These are phyloP conservation scores for Exophiala xenobiotica DNA, from an alignment of 2,329 filamentous ascomycete species.

Conservation along the genomic window DNA sequence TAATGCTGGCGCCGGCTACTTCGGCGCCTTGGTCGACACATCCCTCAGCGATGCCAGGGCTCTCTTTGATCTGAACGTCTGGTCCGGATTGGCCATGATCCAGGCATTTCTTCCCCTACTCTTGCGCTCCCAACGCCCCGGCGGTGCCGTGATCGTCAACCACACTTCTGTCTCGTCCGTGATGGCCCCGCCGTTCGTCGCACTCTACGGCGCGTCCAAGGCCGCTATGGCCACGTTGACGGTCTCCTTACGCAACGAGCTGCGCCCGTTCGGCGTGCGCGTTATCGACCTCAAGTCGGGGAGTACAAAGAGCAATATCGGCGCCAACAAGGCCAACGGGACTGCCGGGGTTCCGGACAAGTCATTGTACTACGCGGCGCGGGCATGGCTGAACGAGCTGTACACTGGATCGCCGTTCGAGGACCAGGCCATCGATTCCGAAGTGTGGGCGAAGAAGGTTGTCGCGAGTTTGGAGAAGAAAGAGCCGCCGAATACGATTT, in stretches of 20 bases:
- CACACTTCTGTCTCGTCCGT: constrained; percentile 29
- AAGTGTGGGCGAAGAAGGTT: constrained; percentile 55
- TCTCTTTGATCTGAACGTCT: constrained; percentile 46
- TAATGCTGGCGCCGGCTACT: constrained; percentile 42
- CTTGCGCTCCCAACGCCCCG: constrained; percentile 10
- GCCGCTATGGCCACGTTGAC: constrained; percentile 58
- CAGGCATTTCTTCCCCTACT: constrained; percentile 32
- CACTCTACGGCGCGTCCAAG: constrained; percentile 45
- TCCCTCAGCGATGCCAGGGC: constrained; percentile 33
- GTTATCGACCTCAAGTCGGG: constrained; percentile 32
- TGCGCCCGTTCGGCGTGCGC: constrained; percentile 33
- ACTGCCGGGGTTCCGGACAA: constrained; percentile 39
- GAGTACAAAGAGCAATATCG: constrained; percentile 34
- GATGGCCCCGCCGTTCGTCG: constrained; percentile 34
- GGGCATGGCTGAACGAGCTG: constrained; percentile 5
- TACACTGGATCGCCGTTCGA: neutral
- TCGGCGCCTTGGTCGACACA: constrained; percentile 33
- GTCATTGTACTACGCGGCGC: constrained; percentile 56
- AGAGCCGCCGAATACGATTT: constrained; percentile 28
- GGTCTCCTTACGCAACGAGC: constrained; percentile 45
- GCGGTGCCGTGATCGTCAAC: constrained; percentile 32
- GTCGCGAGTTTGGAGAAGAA: constrained; percentile 55
- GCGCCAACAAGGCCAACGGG: constrained; percentile 32
- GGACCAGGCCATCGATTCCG: constrained; percentile 50
- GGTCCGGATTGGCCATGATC: constrained; percentile 37